Evolutionary conservation across 179 eudicot genomes (phyloP).

Genomic region (Carnegiea gigantea): DNA sequence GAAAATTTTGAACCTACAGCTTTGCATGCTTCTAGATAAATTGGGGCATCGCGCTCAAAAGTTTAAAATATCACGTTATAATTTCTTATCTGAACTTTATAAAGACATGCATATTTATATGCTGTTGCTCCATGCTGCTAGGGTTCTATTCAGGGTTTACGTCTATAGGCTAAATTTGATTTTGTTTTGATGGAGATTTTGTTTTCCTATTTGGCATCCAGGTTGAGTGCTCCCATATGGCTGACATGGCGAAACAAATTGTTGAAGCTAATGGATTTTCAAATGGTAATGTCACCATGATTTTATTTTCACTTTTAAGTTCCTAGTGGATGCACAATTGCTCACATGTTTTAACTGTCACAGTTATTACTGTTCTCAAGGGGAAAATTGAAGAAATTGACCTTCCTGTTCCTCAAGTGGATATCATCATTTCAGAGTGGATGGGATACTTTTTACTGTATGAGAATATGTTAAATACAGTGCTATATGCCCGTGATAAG

Average conservation of each 20-base stretch:
- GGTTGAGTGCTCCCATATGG: conserved; percentile 99
- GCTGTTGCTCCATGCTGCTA: background rate
- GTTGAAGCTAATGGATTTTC: conserved; percentile 76
- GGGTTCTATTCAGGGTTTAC: background rate
- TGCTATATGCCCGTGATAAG: conserved; percentile 93
- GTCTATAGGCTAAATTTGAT: background rate
- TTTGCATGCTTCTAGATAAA: background rate
- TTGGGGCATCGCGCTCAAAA: background rate
- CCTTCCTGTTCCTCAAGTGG: conserved; percentile 89
- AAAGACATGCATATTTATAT: background rate
- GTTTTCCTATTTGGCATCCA: conserved; percentile 29
- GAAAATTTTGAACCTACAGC: background rate
- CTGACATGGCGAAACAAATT: conserved; percentile 88
- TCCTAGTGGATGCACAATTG: conserved; percentile 2
- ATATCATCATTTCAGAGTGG: conserved; percentile 95
- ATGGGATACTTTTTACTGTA: conserved; percentile 96
- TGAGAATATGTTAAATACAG: conserved; percentile 92
- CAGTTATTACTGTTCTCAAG: conserved; percentile 92
- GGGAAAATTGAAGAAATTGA: conserved; percentile 95
- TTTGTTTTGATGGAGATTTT: background rate
- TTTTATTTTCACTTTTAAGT: conserved; percentile 1
- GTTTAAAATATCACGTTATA: background rate
- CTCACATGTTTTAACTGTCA: conserved; percentile 23
- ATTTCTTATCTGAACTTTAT: background rate
- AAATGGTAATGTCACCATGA: conserved; percentile 46